Evolutionary conservation across 768 basidiomycete genomes (phyloP).

Genomic region (Mycena leptocephala): DNA sequence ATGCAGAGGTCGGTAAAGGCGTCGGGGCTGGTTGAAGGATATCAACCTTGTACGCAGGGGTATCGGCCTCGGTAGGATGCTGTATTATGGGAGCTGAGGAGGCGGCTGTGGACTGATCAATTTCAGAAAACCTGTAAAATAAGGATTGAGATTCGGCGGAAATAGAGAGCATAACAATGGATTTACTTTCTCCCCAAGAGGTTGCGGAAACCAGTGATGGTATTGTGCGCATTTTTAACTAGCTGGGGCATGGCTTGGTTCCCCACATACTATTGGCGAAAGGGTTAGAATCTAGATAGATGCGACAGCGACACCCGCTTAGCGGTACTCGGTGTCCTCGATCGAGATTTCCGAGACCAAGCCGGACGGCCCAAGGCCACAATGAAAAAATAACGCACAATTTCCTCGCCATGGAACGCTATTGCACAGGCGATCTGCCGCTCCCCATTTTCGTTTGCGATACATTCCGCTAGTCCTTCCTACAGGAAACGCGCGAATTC

Average conservation of each 20-base stretch:
- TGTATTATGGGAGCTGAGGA: conserved; percentile 84
- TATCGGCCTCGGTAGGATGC: conserved; percentile 79
- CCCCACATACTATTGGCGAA: conserved; percentile 87
- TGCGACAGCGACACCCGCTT: background rate
- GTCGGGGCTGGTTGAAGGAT: conserved; percentile 85
- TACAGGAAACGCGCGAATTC: conserved; percentile 45
- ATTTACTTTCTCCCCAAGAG: conserved; percentile 90
- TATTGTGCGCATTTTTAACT: conserved; percentile 95
- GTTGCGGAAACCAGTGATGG: conserved; percentile 95
- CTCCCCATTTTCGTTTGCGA: conserved; percentile 98
- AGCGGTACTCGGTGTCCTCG: background rate
- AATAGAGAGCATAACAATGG: background rate
- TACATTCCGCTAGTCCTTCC: conserved; percentile 95
- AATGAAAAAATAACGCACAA: conserved; percentile 66
- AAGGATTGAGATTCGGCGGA: background rate
- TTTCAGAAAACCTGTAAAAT: conserved; percentile 78
- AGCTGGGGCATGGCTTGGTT: conserved; percentile 95
- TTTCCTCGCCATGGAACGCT: conserved; percentile 92
- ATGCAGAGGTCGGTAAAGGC: conserved; percentile 70
- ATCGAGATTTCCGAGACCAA: background rate
- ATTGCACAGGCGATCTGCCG: conserved; percentile 97
- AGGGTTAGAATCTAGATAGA: conserved; percentile 23
- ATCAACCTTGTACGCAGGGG: conserved; percentile 88
- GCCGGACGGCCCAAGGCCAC: background rate
- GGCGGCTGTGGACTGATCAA: conserved; percentile 67